phyloP scores from a whole-genome alignment of 345 rosid species.

The Cardamine chenopodiifolia region DNA sequence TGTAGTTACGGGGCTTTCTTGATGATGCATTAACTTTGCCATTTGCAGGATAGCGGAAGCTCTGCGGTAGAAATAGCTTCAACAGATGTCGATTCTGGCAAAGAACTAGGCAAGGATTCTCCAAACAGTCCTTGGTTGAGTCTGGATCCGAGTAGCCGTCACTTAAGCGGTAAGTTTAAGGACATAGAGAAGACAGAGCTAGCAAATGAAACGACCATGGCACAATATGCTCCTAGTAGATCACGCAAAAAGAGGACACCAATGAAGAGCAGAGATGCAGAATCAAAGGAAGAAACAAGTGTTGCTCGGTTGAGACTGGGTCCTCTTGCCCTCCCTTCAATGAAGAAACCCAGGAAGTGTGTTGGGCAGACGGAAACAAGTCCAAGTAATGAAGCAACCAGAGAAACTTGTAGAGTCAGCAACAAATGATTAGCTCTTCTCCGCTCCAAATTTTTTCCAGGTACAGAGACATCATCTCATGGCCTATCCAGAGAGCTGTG shows the following conservation, averaged over 20 bases:
- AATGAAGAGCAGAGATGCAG: conserved; percentile 39
- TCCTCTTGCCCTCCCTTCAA: conserved; percentile 47
- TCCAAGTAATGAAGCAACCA: conserved; percentile 39
- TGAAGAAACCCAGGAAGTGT: conserved; percentile 61
- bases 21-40: conserved; percentile 32
- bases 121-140: conserved; percentile 71
- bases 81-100: conserved; percentile 42
- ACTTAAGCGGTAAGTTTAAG: conserved; percentile 42
- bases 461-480: conserved; percentile 23
- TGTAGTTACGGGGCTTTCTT: conserved; percentile 25
- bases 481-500: conserved; percentile 19
- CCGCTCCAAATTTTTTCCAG: conserved; percentile 14
- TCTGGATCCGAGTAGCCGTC: conserved; percentile 59
- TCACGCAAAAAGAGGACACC: conserved; percentile 51
- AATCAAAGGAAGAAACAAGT: conserved; percentile 45
- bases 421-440: conserved; percentile 29
- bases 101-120: conserved; percentile 52
- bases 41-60: conserved; percentile 51
- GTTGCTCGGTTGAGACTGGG: conserved; percentile 56
- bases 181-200: conserved; percentile 38
- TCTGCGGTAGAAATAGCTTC: conserved; percentile 36
- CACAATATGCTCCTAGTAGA: conserved; percentile 48
- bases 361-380: conserved; percentile 45
- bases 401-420: conserved; percentile 34
- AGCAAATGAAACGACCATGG: conserved; percentile 33